Evolutionary conservation across 306 rosid species (phyloP), one percentile per base, ranked within the genome.

Genomic region (Begonia loranthoides): DNA sequence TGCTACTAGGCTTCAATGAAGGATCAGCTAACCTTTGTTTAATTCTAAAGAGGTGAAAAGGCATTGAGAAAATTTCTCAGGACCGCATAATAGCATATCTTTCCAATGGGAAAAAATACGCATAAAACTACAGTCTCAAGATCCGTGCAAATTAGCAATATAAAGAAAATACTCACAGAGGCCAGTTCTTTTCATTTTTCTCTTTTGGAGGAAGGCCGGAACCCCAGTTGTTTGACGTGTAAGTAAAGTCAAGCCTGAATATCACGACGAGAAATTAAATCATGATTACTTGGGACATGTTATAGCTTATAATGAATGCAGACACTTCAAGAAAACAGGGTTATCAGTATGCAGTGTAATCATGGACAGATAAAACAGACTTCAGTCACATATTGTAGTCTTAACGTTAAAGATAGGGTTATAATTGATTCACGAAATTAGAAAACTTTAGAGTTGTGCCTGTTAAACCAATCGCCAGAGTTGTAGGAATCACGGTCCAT

Each of bases 391-490:
- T 28, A 28, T 28, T 28, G 34, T 28, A 28, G 34, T 28, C 28
- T 54, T 13, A 41, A 38, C n/a, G 44, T 51, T 12, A 50, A 2
- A 34, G 15, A 10, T 12, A 17, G 19, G 15, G 41, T 17, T 15
- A 28, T 49, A 22, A 17, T 10, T 10, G 14, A 17, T 49, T 44
- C 41, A 54, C 34, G 24, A 56, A 57, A 15, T 40, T 41, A 39
- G 36, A 50, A 62, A 62, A 66, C 17, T 44, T 36, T 55, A 60
- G 61, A 36, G 41, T 19, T 19, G 21, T 58, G 82, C 95, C 95
- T 82, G 66, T 90, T 86, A 77, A 86, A 90, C 95, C 94, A 83
- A 75, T 90, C 99, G 16, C 94, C 99, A 56, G 95, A 90, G 71
- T 86, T 86, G 76, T 90, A 90, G 9, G 99, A 90, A 77, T 90